Conservation (phyloP, 768 basidiomycete species). For the Daedaleopsis nitida region DNA sequence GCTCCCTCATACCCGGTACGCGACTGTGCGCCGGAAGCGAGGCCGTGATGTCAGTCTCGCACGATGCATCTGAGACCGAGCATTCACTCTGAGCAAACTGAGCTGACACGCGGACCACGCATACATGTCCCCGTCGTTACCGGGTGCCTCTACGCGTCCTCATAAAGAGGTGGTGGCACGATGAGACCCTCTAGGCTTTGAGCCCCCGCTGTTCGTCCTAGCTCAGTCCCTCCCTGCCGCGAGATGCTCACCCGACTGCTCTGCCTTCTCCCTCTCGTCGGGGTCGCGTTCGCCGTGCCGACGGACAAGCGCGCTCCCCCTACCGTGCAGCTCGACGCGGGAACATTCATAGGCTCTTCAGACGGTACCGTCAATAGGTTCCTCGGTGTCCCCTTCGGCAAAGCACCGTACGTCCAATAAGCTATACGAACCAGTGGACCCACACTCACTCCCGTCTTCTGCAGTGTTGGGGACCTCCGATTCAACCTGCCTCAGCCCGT, state of each 20-base stretch:
- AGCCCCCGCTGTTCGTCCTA: background rate
- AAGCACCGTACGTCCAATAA: conserved; percentile 15
- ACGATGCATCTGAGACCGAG: too few species aligned
- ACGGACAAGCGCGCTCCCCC: conserved; percentile 9
- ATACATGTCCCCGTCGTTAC: background rate
- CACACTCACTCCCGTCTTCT: background rate
- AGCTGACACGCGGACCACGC: background rate
- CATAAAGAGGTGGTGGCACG: background rate
- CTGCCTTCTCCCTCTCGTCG: conserved; percentile 7
- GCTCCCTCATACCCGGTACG: background rate
- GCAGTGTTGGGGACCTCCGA: conserved; percentile 25
- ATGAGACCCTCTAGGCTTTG: background rate
- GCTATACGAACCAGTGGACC: background rate
- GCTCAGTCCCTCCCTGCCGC: background rate
- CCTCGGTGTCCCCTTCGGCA: conserved; percentile 21
- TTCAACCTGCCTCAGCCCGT: conserved; percentile 28
- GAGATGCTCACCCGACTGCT: conserved; percentile 10
- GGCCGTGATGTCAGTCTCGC: background rate
- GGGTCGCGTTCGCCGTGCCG: conserved; percentile 9
- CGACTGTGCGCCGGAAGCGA: background rate
- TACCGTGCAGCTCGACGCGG: conserved; percentile 16
- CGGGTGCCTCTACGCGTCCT: background rate
- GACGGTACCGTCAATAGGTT: conserved; percentile 16
- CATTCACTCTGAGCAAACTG: background rate
- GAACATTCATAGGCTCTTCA: conserved; percentile 17